Percentiles rank a stretch among this genome's conserved stretches.
Evolutionary conservation across 306 rosid genomes (phyloP).

Genomic region (Cicer yamashitae): DNA sequence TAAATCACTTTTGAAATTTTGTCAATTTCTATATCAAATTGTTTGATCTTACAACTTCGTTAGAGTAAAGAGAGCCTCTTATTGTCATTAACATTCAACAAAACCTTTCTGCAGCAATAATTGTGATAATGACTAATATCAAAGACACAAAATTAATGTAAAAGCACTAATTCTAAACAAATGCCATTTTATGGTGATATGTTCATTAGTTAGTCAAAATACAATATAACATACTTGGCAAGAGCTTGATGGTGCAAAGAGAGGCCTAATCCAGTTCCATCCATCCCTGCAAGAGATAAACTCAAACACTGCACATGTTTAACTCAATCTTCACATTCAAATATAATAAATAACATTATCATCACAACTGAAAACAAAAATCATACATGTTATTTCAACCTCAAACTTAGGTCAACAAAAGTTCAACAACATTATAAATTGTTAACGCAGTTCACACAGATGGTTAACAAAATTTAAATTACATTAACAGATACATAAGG

Average conservation of each 20-base stretch:
- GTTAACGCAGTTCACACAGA: no score
- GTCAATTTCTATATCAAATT: neutral
- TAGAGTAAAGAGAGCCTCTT: neutral
- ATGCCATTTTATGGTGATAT: neutral
- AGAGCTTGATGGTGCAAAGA: constrained; percentile 91
- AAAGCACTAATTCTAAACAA: constrained; percentile 4
- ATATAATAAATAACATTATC: neutral
- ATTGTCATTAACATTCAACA: constrained; percentile 25
- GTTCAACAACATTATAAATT: no score
- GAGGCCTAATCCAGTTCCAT: constrained; percentile 94
- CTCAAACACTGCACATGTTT: constrained; percentile 36
- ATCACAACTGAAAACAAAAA: no score
- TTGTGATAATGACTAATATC: neutral
- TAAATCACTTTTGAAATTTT: neutral
- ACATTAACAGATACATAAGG: no score
- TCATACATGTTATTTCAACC: no score
- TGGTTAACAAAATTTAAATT: no score
- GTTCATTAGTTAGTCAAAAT: constrained; percentile 4
- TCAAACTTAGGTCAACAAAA: no score
- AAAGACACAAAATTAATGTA: neutral
- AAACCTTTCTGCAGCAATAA: neutral
- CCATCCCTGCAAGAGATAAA: constrained; percentile 66
- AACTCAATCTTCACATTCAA: constrained; percentile 7
- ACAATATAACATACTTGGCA: constrained; percentile 70
- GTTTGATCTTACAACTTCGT: neutral